Evolutionary conservation across 768 basidiomycete species (phyloP).

Genomic region (Suillus tomentosus): DNA sequence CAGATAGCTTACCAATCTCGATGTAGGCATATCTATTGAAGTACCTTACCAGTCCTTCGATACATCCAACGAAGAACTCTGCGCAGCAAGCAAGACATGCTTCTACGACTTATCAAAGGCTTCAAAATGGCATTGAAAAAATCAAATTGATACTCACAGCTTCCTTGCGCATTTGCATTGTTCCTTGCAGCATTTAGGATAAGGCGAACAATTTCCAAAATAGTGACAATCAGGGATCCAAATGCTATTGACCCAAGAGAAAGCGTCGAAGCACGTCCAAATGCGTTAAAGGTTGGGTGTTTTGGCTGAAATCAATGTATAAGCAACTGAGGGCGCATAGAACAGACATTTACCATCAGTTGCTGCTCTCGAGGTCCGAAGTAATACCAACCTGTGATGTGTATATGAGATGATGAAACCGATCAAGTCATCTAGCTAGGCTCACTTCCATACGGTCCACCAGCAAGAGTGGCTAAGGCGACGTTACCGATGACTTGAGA

Average conservation of each 20-base stretch:
- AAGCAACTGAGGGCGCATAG: background rate
- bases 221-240: constrained; percentile 79
- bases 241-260: constrained; percentile 87
- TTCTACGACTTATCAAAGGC: constrained; percentile 56
- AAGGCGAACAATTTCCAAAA: constrained; percentile 69
- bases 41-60: constrained; percentile 70
- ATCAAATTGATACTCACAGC: constrained; percentile 48
- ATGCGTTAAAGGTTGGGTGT: constrained; percentile 68
- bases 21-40: constrained; percentile 89
- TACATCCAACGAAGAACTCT: constrained; percentile 71
- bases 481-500: constrained; percentile 83
- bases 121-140: background rate
- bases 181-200: constrained; percentile 59
- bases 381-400: constrained; percentile 65
- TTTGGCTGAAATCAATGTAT: constrained; percentile 49
- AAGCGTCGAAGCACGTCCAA: constrained; percentile 72
- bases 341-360: constrained; percentile 47
- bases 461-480: constrained; percentile 76
- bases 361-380: constrained; percentile 72
- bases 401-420: background rate
- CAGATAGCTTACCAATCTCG: constrained; percentile 60
- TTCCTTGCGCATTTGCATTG: constrained; percentile 62
- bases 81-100: constrained; percentile 79
- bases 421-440: background rate
- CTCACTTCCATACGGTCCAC: constrained; percentile 68